These are phyloP conservation scores for Letharia lupina DNA, from an alignment of 495 filamentous ascomycete genomes.

Conservation along the genomic window DNA sequence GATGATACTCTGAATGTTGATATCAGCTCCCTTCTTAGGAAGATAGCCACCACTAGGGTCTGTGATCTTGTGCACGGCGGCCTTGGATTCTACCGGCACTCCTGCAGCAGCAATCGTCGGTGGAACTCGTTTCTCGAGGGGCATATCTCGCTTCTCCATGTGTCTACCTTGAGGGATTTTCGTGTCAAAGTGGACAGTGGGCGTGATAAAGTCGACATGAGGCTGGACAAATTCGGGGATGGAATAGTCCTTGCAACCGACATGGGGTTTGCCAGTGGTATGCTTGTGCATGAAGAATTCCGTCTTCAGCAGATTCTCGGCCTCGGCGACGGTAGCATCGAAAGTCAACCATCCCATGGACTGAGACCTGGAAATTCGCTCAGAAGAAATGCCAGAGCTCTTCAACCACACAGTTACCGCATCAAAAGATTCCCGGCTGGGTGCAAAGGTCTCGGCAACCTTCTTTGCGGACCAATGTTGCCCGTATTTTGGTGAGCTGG, in stretches of 20 bases:
- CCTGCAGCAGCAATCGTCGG: slow-evolving; percentile 22
- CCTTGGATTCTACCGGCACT: slow-evolving; percentile 28
- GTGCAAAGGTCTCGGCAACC: slow-evolving; percentile 46
- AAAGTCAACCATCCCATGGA: slow-evolving; percentile 43
- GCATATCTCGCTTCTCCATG: slow-evolving; percentile 1
- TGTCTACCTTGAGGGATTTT: slow-evolving; percentile 23
- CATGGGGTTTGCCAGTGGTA: slow-evolving; percentile 35
- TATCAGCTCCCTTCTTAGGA: slow-evolving; percentile 29
- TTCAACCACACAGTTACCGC: slow-evolving; percentile 44
- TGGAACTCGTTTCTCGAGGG: slow-evolving; percentile 4
- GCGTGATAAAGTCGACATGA: slow-evolving; percentile 54
- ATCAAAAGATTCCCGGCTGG: slow-evolving; percentile 34
- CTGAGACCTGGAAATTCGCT: slow-evolving; percentile 41
- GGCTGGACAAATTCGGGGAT: slow-evolving; percentile 41
- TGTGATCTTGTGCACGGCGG: slow-evolving; percentile 21
- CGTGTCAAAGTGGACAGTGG: slow-evolving; percentile 33
- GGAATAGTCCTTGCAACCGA: slow-evolving; percentile 48
- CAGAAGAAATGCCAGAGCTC: slow-evolving; percentile 39
- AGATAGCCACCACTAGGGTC: slow-evolving; percentile 22
- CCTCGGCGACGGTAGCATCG: slow-evolving; percentile 44
- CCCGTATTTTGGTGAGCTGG: slow-evolving; percentile 44
- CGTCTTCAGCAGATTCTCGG: slow-evolving; percentile 49
- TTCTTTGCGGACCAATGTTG: slow-evolving; percentile 43
- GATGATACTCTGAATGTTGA: slow-evolving; percentile 25
- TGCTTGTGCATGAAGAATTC: slow-evolving; percentile 53